Percentiles rank a stretch among this genome's conserved stretches.
Conservation (phyloP, 2,329 filamentous ascomycete species). For the Cladophialophora chaetospira region DNA sequence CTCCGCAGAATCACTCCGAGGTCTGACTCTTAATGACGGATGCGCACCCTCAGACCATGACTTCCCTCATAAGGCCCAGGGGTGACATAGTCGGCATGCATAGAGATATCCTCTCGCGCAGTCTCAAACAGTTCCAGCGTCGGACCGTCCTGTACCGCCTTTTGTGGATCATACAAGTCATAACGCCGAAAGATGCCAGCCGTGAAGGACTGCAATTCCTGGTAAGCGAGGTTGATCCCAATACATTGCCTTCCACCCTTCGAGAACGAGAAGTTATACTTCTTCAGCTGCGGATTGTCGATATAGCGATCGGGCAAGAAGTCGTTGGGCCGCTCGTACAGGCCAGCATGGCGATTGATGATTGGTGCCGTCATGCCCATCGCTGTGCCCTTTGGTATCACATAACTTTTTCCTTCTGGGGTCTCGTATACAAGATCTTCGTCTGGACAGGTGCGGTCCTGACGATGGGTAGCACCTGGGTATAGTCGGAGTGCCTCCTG, state of each 20-base stretch:
- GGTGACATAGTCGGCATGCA: conserved; percentile 35
- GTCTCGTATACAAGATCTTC: neutral
- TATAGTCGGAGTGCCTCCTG: neutral
- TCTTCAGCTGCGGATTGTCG: neutral
- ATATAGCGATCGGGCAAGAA: neutral
- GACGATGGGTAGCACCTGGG: neutral
- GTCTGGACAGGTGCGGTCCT: neutral
- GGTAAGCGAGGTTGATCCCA: conserved; percentile 1
- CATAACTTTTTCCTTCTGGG: neutral
- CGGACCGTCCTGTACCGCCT: neutral
- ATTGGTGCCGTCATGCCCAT: neutral
- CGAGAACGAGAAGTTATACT: neutral
- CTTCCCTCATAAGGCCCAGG: conserved; percentile 40
- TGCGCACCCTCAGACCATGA: conserved; percentile 38
- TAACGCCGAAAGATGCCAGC: neutral
- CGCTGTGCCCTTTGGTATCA: neutral
- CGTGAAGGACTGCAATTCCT: neutral
- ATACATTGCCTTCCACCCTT: conserved; percentile 1
- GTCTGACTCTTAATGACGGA: conserved; percentile 30
- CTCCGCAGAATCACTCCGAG: neutral
- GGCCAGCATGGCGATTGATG: neutral
- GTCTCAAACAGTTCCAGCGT: neutral
- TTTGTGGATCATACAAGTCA: neutral
- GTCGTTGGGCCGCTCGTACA: neutral
- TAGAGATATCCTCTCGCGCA: neutral